These are phyloP conservation scores for Teratosphaeria epicoccoides DNA, from an alignment of 2,329 filamentous ascomycete genomes.

Conservation along the genomic window DNA sequence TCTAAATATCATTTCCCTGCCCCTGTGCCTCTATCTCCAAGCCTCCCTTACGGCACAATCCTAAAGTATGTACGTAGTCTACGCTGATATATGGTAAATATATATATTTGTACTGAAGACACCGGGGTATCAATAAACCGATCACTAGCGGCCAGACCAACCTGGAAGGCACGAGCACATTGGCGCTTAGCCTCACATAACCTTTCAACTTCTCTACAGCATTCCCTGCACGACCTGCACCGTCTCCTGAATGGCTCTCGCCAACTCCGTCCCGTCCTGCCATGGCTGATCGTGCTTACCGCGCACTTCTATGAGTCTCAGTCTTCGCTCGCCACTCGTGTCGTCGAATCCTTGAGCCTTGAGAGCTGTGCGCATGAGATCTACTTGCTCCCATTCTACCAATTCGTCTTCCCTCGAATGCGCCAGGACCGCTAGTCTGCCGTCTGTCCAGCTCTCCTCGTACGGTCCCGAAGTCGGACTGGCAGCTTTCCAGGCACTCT, in stretches of 20 bases:
- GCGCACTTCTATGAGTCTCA: slow-evolving; percentile 37
- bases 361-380: slow-evolving; percentile 44
- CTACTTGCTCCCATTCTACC: slow-evolving; percentile 46
- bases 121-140: background rate
- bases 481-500: slow-evolving; percentile 40
- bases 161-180: too few relatives aligned
- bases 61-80: too few relatives aligned
- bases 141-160: too few relatives aligned
- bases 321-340: slow-evolving; percentile 21
- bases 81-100: too few relatives aligned
- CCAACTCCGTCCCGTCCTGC: slow-evolving; percentile 49
- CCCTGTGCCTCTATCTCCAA: too few relatives aligned
- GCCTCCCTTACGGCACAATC: too few relatives aligned
- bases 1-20: too few relatives aligned
- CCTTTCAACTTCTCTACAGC: background rate
- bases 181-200: too few relatives aligned
- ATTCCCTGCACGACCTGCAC: slow-evolving; percentile 7
- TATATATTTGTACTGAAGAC: too few relatives aligned
- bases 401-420: slow-evolving; percentile 40
- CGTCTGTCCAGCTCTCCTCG: slow-evolving; percentile 30
- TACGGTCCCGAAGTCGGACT: slow-evolving; percentile 42
- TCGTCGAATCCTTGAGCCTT: slow-evolving; percentile 31
- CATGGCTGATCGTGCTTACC: slow-evolving; percentile 57
- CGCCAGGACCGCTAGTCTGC: slow-evolving; percentile 32
- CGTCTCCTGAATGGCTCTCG: slow-evolving; percentile 27